These are phyloP conservation scores for Phytopythium sindhum DNA, from an alignment of 352 stramenopile genomes.

Conservation along the genomic window DNA sequence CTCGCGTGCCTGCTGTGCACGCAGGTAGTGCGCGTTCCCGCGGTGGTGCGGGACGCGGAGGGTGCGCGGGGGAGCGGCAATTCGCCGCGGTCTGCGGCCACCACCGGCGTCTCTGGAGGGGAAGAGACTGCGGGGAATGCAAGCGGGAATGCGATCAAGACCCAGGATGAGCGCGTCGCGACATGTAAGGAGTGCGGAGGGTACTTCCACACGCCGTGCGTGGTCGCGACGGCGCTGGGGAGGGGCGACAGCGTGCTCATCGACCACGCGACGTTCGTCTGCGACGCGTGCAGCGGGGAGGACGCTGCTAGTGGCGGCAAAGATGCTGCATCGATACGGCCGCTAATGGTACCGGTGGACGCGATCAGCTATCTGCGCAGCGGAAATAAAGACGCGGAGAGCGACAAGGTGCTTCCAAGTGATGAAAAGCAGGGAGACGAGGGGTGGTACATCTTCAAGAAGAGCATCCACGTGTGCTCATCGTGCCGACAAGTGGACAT, in stretches of 20 bases:
- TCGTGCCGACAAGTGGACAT: constrained; percentile 59
- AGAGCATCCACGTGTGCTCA: constrained; percentile 46
- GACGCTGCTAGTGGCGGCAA: constrained; percentile 1
- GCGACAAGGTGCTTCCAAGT: neutral
- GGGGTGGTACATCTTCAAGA: constrained; percentile 35
- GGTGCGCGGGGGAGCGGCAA: constrained; percentile 5
- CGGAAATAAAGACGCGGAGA: constrained; percentile 4
- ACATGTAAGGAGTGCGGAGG: constrained; percentile 35
- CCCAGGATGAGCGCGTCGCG: constrained; percentile 10
- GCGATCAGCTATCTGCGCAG: constrained; percentile 20
- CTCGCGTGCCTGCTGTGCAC: constrained; percentile 46
- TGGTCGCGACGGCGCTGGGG: constrained; percentile 9
- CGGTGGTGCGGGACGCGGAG: constrained; percentile 10
- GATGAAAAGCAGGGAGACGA: constrained; percentile 7
- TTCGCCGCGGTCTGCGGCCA: neutral
- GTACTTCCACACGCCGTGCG: constrained; percentile 40
- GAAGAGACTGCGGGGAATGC: neutral
- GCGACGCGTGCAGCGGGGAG: constrained; percentile 17
- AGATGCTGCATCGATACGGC: neutral
- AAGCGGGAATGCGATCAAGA: neutral
- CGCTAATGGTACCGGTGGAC: constrained; percentile 34
- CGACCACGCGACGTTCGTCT: neutral
- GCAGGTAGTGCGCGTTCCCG: constrained; percentile 11
- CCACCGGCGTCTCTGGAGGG: neutral
- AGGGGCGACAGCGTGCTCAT: neutral